Base-by-base conservation (phyloP, 2,329 filamentous ascomycete species). In the Pezicula neosporulosa region DNA sequence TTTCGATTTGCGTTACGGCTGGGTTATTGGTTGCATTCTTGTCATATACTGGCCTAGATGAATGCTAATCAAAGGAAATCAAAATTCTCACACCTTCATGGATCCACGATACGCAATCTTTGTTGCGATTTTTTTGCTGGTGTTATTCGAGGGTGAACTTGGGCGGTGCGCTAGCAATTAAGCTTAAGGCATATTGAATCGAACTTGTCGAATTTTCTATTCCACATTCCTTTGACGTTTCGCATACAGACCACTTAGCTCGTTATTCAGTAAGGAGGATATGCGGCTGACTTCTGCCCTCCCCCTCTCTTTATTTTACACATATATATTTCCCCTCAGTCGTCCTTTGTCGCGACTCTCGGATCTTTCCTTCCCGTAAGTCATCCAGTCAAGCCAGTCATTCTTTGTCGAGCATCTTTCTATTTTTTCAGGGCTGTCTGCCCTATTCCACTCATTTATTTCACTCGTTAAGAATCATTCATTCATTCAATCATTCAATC, bases 1-100 rank as follows among this genome's bases (percentile, higher is more conserved):
- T 64, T 66, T 60, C 56, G 54, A 57, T 60, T 63, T 66, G 60
- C 58, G 56, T 63, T 61, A 56, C 54, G 60, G 58, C 53, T 55
- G 60, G 61, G 60, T 57, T 57, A 59, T 56, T 56, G 61, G 63
- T 54, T 64, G 63, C 61, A 63, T 63, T 63, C 54, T 50, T 66
- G 63, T 66, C 61, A 64, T 53, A 63, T 64, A 67, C 56, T 60
- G 59, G 56, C 47, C 55, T 53, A 55, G 51, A 54, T 55, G 56
- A 62, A 61, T 58, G 55, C 59, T 56, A 36, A 57, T 52, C 44
- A 39, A 45, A 45, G 47, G 50, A 51, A 53, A 52, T 50, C 50
- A 50, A 52, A 52, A 45, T 39, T 44, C 16, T 27, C 19, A 28
- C 42, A 21, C 27, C 33, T 15, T 30, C 12, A 10, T 33, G 30